A percentile compares a stretch with the other conserved stretches of the same genome.
These are phyloP conservation scores for Paracoccidioides brasiliensis DNA, from an alignment of 2,329 filamentous ascomycete genomes.

Conservation along the genomic window DNA sequence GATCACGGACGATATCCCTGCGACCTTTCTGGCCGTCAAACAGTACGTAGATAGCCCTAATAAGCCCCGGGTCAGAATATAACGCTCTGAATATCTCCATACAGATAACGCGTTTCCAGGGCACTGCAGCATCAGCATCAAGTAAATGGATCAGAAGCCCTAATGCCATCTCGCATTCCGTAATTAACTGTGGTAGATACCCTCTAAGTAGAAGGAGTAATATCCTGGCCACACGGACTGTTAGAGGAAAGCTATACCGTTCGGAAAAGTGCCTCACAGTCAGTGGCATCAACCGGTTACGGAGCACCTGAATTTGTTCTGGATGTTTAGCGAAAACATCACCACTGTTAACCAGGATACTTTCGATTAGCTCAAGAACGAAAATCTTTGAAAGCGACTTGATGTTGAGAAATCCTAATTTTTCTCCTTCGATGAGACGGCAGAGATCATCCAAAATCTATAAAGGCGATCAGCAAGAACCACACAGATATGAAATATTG, in stretches of 20 bases:
- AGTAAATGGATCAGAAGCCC: conserved; percentile 72
- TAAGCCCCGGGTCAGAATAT: conserved; percentile 64
- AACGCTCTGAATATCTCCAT: conserved; percentile 84
- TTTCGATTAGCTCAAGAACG: conserved; percentile 83
- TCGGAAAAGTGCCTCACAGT: conserved; percentile 66
- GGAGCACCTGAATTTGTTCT: conserved; percentile 69
- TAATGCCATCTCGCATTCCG: conserved; percentile 72
- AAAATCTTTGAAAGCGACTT: conserved; percentile 68
- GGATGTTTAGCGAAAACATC: conserved; percentile 62
- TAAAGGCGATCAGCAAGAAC: conserved; percentile 9
- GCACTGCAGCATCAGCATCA: conserved; percentile 62
- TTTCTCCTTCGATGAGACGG: conserved; percentile 70
- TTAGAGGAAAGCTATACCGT: conserved; percentile 65
- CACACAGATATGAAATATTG: conserved; percentile 3
- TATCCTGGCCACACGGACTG: conserved; percentile 69
- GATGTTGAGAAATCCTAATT: conserved; percentile 68
- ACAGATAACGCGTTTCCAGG: conserved; percentile 81
- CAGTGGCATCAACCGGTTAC: conserved; percentile 67
- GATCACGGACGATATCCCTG: conserved; percentile 64
- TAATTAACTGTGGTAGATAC: conserved; percentile 59
- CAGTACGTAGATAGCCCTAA: conserved; percentile 65
- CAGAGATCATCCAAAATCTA: conserved; percentile 82
- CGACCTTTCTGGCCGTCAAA: conserved; percentile 64
- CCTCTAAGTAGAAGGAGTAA: conserved; percentile 68
- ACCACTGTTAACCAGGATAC: conserved; percentile 75